Evolutionary conservation across 208 protist genomes (phyloP).

Genomic region (Balamuthia mandrillaris): DNA sequence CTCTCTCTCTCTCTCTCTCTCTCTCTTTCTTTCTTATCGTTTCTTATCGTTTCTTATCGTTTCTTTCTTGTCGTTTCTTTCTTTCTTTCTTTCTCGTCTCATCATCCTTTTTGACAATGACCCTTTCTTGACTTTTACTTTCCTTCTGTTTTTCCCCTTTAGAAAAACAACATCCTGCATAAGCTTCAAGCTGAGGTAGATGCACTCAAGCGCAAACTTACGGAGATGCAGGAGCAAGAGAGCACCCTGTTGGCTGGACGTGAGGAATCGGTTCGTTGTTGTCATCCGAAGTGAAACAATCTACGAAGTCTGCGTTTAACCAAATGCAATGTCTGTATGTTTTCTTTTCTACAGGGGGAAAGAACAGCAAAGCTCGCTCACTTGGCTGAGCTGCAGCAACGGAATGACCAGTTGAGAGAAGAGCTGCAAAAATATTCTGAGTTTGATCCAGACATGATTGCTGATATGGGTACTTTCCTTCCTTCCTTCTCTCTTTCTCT

Average conservation of each 20-base stretch:
- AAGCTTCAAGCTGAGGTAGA: not conserved
- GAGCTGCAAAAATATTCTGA: not conserved
- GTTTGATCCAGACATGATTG: slow-evolving; percentile 3
- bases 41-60: too few relatives aligned
- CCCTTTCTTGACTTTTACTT: too few relatives aligned
- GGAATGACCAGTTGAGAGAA: not conserved
- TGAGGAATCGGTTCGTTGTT: not conserved
- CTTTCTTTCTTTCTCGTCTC: not conserved
- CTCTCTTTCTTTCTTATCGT: too few relatives aligned
- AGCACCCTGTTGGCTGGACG: not conserved
- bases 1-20: too few relatives aligned
- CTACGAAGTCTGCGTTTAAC: too few relatives aligned
- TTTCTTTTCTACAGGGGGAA: not conserved
- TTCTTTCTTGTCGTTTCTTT: too few relatives aligned
- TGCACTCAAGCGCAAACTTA: not conserved
- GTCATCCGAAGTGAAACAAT: not conserved
- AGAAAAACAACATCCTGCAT: slow-evolving; percentile 1
- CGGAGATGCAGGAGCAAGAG: not conserved
- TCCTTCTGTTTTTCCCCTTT: not conserved
- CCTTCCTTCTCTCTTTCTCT: not conserved
- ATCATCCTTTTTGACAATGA: not conserved
- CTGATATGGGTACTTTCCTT: not conserved
- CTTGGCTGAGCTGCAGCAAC: not conserved
- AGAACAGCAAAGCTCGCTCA: not conserved
- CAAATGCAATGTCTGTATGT: too few relatives aligned